Percentiles rank a stretch among this genome's conserved stretches.
Evolutionary conservation across 2,329 filamentous ascomycete species (phyloP).

Genomic region (Fusarium sambucinum): DNA sequence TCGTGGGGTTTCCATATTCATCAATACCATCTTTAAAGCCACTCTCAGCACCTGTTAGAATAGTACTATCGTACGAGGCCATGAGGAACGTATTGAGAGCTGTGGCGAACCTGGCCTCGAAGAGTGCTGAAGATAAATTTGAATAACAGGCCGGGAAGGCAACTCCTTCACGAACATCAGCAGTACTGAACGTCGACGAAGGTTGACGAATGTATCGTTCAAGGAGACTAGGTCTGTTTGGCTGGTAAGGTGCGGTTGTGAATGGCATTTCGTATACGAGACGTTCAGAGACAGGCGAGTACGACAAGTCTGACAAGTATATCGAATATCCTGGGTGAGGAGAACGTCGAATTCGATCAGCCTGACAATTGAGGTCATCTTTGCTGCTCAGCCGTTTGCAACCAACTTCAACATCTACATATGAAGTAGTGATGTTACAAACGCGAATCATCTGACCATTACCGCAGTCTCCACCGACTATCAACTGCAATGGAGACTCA

Average conservation of each 20-base stretch:
- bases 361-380: neutral
- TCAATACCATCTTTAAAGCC: neutral
- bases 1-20: no score
- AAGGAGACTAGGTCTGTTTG: neutral
- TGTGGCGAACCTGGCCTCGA: neutral
- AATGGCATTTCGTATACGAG: neutral
- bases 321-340: neutral
- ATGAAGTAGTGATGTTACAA: conserved; percentile 4
- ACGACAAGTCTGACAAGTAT: neutral
- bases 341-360: neutral
- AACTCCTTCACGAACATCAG: no score
- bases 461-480: neutral
- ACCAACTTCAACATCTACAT: neutral
- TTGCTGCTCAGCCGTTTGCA: neutral
- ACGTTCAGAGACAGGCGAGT: neutral
- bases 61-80: neutral
- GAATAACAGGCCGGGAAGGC: neutral
- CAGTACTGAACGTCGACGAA: no score
- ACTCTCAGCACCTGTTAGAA: conserved; percentile 2
- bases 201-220: neutral
- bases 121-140: neutral
- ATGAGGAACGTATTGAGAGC: neutral
- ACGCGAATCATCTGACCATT: neutral
- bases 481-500: neutral
- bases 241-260: neutral